These are phyloP conservation scores for Emmonsiellopsis sp. DNA, from an alignment of 2,329 filamentous ascomycete genomes.

Conservation along the genomic window DNA sequence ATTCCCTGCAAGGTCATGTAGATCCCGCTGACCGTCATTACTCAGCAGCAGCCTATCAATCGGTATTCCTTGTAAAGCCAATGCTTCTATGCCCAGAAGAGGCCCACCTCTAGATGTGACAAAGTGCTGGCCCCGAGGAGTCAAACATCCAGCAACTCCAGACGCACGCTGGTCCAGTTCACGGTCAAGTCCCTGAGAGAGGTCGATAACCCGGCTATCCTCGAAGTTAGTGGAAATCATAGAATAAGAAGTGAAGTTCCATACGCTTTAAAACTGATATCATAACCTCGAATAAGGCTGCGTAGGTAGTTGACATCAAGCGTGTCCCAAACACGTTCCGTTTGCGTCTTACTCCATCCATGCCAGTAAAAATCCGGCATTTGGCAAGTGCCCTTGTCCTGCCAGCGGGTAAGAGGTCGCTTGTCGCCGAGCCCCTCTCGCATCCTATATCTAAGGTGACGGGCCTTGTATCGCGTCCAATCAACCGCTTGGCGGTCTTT, in stretches of 20 bases:
- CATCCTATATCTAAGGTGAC: slow-evolving; percentile 50
- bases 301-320: slow-evolving; percentile 55
- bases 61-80: slow-evolving; percentile 61
- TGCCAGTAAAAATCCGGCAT: slow-evolving; percentile 49
- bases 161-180: slow-evolving; percentile 38
- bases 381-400: slow-evolving; percentile 43
- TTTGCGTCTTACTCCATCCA: slow-evolving; percentile 42
- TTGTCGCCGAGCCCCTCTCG: slow-evolving; percentile 42
- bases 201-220: slow-evolving; percentile 43
- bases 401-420: slow-evolving; percentile 53
- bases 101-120: slow-evolving; percentile 52
- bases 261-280: slow-evolving; percentile 50
- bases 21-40: slow-evolving; percentile 50
- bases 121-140: slow-evolving; percentile 55
- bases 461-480: slow-evolving; percentile 43
- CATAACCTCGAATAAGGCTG: slow-evolving; percentile 41
- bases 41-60: slow-evolving; percentile 54
- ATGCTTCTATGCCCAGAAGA: slow-evolving; percentile 53
- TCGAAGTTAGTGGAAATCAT: slow-evolving; percentile 5
- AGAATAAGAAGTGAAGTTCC: slow-evolving; percentile 10
- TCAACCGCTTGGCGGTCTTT: slow-evolving; percentile 19
- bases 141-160: slow-evolving; percentile 59
- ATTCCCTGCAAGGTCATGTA: slow-evolving; percentile 67
- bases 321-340: slow-evolving; percentile 55
- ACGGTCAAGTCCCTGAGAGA: slow-evolving; percentile 66